These are phyloP conservation scores for Penicillium glabrum DNA, from an alignment of 2,329 filamentous ascomycete genomes.

Conservation along the genomic window DNA sequence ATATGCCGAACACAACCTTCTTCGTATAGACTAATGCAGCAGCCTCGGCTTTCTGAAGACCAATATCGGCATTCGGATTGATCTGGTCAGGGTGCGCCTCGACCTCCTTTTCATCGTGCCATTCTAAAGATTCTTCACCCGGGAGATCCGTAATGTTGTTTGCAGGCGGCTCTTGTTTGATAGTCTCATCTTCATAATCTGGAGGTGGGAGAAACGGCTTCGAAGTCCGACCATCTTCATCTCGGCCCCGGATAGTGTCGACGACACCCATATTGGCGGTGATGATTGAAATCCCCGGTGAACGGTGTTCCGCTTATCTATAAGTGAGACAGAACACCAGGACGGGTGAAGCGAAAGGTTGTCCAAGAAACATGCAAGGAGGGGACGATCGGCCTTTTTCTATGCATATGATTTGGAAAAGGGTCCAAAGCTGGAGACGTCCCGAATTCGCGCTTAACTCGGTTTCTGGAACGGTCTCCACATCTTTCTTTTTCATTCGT, in stretches of 20 bases:
- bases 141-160: not conserved
- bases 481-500: constrained; percentile 1
- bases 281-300: not conserved
- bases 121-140: not conserved
- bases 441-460: constrained; percentile 5
- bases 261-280: not conserved
- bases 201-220: not conserved
- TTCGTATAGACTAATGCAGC: constrained; percentile 12
- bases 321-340: not conserved
- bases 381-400: constrained; percentile 5
- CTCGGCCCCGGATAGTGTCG: not conserved
- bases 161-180: not conserved
- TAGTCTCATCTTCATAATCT: not conserved
- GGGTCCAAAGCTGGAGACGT: not conserved
- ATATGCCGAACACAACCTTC: constrained; percentile 31
- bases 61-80: constrained; percentile 6
- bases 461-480: constrained; percentile 5
- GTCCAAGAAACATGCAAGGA: not conserved
- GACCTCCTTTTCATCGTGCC: constrained; percentile 14
- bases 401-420: not conserved
- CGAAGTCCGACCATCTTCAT: not conserved
- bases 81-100: constrained; percentile 26
- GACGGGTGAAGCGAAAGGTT: not conserved
- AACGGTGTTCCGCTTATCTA: not conserved
- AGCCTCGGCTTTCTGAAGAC: constrained; percentile 17